These are phyloP conservation scores for Allium cepa DNA, from an alignment of 106 monocot genomes.

Conservation along the genomic window DNA sequence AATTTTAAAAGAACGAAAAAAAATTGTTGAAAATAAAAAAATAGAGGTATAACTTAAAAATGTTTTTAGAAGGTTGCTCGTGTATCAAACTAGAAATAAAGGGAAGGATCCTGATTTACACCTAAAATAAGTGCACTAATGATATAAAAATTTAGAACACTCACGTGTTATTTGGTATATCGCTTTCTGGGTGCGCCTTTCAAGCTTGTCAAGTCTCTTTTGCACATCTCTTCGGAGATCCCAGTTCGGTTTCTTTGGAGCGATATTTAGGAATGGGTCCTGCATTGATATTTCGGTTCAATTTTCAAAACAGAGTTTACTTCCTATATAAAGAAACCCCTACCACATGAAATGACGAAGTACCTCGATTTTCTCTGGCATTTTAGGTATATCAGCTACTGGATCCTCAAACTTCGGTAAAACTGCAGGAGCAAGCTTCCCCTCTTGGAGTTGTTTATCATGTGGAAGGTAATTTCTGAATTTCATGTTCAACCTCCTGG, in stretches of 20 bases:
- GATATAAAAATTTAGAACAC: not conserved
- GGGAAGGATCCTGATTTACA: too few relatives aligned
- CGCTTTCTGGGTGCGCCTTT: conserved; percentile 91
- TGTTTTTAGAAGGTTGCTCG: too few relatives aligned
- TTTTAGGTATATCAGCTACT: conserved; percentile 32
- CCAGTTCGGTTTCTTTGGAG: conserved; percentile 99
- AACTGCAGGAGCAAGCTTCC: conserved; percentile 62
- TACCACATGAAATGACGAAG: not conserved
- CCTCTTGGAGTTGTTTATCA: conserved; percentile 85
- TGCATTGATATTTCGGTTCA: conserved; percentile 11
- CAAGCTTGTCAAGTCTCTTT: conserved; percentile 92
- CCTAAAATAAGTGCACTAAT: too few relatives aligned
- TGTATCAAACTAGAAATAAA: not conserved
- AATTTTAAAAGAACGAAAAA: not conserved
- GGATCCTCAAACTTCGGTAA: conserved; percentile 97
- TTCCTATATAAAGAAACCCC: too few relatives aligned
- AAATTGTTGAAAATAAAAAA: not conserved
- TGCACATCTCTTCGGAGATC: conserved; percentile 90
- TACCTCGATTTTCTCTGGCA: conserved; percentile 38
- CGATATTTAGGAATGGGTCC: conserved; percentile 96
- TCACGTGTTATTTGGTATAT: conserved; percentile 64
- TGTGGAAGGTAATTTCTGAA: conserved; percentile 98
- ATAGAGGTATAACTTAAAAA: not conserved
- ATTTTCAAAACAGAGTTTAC: not conserved
- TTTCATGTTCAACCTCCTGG: conserved; percentile 61